Evolutionary conservation across 2,329 filamentous ascomycete species (phyloP).

Genomic region (Aspergillus terreus): DNA sequence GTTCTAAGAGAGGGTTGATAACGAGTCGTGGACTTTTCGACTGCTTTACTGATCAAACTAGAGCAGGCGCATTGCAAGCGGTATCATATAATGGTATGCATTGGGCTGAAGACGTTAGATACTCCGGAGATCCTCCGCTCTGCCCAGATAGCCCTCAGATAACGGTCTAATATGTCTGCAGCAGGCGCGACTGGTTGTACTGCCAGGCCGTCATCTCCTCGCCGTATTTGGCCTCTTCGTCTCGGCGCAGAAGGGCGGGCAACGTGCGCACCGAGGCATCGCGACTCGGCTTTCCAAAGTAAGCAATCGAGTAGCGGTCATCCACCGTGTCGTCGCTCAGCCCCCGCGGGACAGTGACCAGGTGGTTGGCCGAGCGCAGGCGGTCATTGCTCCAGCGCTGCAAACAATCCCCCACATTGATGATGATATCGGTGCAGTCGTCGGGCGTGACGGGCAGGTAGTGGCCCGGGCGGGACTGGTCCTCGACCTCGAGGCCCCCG

Average conservation of each 20-base stretch:
- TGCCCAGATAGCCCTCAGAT: too few species aligned
- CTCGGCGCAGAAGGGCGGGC: background rate
- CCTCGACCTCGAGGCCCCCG: slow-evolving; percentile 19
- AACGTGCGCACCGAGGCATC: slow-evolving; percentile 1
- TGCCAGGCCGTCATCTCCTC: background rate
- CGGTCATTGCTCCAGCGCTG: slow-evolving; percentile 50
- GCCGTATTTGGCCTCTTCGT: background rate
- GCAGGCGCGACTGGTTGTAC: background rate
- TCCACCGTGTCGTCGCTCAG: background rate
- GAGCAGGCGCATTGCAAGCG: too few species aligned
- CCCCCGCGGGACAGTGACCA: slow-evolving; percentile 20
- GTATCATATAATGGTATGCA: too few species aligned
- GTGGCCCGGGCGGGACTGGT: slow-evolving; percentile 11
- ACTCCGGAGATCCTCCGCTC: too few species aligned
- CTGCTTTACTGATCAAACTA: too few species aligned
- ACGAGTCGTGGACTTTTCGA: too few species aligned
- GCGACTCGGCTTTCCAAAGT: slow-evolving; percentile 12
- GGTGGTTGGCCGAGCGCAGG: slow-evolving; percentile 49
- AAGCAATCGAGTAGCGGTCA: slow-evolving; percentile 10
- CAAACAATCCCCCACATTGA: slow-evolving; percentile 53
- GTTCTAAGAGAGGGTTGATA: too few species aligned
- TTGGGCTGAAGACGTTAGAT: too few species aligned
- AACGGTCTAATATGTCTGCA: background rate
- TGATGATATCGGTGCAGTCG: slow-evolving; percentile 33
- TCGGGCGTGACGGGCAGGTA: slow-evolving; percentile 14